Evolutionary conservation across 208 protist genomes (phyloP), one percentile per base, ranked within the genome.

Genomic region (Leishmania guyanensis): DNA sequence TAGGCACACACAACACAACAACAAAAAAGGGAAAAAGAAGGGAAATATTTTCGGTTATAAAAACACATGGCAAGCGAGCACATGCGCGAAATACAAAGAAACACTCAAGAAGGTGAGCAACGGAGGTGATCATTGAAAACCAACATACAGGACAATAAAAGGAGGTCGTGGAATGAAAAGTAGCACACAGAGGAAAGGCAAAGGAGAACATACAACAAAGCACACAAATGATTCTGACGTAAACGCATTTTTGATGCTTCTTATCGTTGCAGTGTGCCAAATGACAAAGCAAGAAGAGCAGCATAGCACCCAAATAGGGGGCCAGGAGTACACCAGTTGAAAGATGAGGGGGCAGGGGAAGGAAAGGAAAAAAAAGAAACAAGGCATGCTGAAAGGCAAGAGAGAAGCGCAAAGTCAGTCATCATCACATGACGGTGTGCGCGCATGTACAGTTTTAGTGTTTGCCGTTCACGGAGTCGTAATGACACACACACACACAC

Each of bases 301-400:
- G 22, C 46, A 36, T 36, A 33, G 48, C 12, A 29, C 26, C n/a
- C 69, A 53, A 29, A 36, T 29, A 62, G 22, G 26, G 43, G 39
- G 20, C 43, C 43, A 39, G 36, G 46, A 75, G 26, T 22, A 33
- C n/a, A 64, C 9, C 29, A 65, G 60, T 14, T 33, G 36, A 68
- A 33, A 72, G 33, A 33, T 48, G n/a, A 5, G n/a, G 22, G 50
- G n/a, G 29, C n/a, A 33, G 50, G 71, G 2, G 46, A 12, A 33
- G 12, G 50, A 73, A 77, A 65, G 70, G 48, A 53, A 62, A 72
- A 20, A 48, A 66, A 54, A 76, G 20, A 62, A 77, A 72, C 43
- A 68, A 75, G 76, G 33, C 22, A 68, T n/a, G 29, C 5, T 6
- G 50, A 2, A n/a, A 87, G 43, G 74, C 26, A 70, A 36, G 20